Conservation (phyloP, 805 yeast genomes). For the Tetrapisispora namnaoensis region DNA sequence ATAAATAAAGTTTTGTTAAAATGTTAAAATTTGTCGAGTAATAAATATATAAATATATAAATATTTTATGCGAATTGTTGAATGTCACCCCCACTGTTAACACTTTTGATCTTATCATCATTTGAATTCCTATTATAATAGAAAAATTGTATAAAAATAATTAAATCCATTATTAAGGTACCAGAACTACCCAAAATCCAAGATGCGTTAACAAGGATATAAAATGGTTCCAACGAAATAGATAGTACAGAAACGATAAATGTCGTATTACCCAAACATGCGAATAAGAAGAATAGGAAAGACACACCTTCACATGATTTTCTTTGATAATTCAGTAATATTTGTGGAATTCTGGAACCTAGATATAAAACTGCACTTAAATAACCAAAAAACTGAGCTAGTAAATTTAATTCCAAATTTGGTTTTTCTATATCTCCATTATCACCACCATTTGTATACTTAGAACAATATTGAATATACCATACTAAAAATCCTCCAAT, state of each 20-base stretch:
- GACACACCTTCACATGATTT: conserved; percentile 94
- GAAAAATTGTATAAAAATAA: conserved; percentile 81
- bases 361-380: conserved; percentile 63
- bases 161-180: conserved; percentile 71
- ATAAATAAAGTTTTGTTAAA: not conserved
- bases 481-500: conserved; percentile 82
- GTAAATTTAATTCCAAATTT: conserved; percentile 53
- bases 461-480: conserved; percentile 53
- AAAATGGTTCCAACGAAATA: conserved; percentile 59
- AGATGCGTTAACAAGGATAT: conserved; percentile 71
- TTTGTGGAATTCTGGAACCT: conserved; percentile 91
- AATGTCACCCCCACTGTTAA: not conserved
- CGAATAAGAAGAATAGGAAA: conserved; percentile 86
- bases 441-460: conserved; percentile 22
- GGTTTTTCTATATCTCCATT: conserved; percentile 17
- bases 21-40: too few species aligned
- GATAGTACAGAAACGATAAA: conserved; percentile 79
- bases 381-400: conserved; percentile 85
- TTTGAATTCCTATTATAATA: conserved; percentile 37
- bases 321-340: conserved; percentile 70
- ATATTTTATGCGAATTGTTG: not conserved
- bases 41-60: too few species aligned
- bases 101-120: not conserved
- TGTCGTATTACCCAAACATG: conserved; percentile 87
- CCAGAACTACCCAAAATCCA: conserved; percentile 93